phyloP scores from a whole-genome alignment of 2,329 filamentous ascomycete genomes.

The Pseudogymnoascus sp. region DNA sequence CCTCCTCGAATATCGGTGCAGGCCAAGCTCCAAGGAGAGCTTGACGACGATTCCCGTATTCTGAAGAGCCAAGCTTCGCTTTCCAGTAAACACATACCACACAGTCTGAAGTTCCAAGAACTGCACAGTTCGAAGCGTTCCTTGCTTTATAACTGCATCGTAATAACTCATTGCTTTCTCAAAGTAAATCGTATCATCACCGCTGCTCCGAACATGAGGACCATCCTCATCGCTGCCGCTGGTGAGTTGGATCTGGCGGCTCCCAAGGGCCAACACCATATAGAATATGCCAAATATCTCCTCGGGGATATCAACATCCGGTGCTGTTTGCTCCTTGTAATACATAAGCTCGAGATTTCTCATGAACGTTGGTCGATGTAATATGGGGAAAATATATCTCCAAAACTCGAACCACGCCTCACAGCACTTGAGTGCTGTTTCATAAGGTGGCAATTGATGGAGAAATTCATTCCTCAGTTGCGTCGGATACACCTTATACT shows the following conservation, averaged over 20 bases:
- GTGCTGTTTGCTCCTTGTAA: not conserved
- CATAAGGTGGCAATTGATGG: constrained; percentile 10
- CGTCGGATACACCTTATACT: constrained; percentile 12
- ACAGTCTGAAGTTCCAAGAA: constrained; percentile 15
- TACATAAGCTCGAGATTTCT: constrained; percentile 13
- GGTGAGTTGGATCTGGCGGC: constrained; percentile 13
- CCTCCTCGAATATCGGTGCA: constrained; percentile 16
- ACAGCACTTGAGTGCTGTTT: constrained; percentile 13
- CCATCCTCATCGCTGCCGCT: constrained; percentile 9
- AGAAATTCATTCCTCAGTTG: not conserved
- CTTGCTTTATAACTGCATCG: constrained; percentile 10
- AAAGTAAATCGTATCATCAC: constrained; percentile 15
- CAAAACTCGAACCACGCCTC: constrained; percentile 16
- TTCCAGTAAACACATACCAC: constrained; percentile 18
- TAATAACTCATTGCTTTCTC: constrained; percentile 14
- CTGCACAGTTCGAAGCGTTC: constrained; percentile 14
- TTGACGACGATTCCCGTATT: constrained; percentile 15
- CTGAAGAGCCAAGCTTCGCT: constrained; percentile 15
- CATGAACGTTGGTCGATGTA: constrained; percentile 16
- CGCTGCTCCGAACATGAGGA: constrained; percentile 13
- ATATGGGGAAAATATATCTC: constrained; percentile 16
- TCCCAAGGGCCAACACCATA: constrained; percentile 15
- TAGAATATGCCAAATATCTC: constrained; percentile 15
- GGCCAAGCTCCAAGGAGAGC: constrained; percentile 14
- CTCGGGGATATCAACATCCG: constrained; percentile 8